Evolutionary conservation across 78 protist species (phyloP).

Genomic region (Dictyostelium intermedium): DNA sequence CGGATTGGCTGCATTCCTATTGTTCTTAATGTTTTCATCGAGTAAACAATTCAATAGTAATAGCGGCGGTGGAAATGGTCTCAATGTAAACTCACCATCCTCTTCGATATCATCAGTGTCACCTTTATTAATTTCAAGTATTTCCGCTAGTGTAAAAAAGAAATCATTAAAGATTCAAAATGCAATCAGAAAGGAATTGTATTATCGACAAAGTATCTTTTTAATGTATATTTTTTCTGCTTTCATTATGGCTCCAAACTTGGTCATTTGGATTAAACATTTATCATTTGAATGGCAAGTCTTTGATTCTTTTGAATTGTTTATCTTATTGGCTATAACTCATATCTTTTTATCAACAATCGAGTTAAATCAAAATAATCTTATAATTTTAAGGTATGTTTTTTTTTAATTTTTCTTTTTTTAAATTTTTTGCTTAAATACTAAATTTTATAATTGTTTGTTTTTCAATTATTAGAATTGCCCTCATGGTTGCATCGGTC

Average conservation of each 20-base stretch:
- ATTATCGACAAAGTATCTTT: slow-evolving; percentile 54
- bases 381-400: slow-evolving; percentile 18
- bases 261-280: slow-evolving; percentile 65
- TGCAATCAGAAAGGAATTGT: slow-evolving; percentile 5
- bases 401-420: not conserved
- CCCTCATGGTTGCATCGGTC: not conserved
- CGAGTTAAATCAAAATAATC: slow-evolving; percentile 31
- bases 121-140: not conserved
- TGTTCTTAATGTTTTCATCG: slow-evolving; percentile 36
- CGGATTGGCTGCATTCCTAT: slow-evolving; percentile 25
- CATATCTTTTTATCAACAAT: slow-evolving; percentile 44
- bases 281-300: slow-evolving; percentile 67
- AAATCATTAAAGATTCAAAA: slow-evolving; percentile 9
- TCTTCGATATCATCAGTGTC: not conserved
- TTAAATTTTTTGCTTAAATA: not conserved
- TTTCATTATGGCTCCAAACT: slow-evolving; percentile 58
- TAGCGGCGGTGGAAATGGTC: not conserved
- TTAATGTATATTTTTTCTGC: slow-evolving; percentile 55
- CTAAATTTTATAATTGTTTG: not conserved
- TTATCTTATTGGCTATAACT: slow-evolving; percentile 36
- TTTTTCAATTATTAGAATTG: not conserved
- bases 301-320: slow-evolving; percentile 65
- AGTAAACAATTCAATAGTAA: not conserved
- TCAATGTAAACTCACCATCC: not conserved
- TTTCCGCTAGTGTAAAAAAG: slow-evolving; percentile 14